These are phyloP conservation scores for Salix caprea DNA, from an alignment of 345 rosid genomes.

Conservation along the genomic window DNA sequence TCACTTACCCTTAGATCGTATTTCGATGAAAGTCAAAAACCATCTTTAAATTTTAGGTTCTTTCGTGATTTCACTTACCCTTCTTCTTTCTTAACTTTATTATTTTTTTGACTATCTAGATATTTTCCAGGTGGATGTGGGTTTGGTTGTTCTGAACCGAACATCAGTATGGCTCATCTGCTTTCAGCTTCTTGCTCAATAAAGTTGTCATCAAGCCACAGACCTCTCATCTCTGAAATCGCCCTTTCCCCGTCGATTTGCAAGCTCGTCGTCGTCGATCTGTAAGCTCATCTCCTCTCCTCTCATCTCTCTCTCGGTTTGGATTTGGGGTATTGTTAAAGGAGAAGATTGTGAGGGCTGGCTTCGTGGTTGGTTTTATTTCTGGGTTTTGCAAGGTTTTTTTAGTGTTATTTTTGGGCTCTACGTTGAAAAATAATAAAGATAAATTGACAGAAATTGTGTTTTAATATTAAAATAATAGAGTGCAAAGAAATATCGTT, in stretches of 20 bases:
- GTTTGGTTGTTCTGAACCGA: conserved; percentile 14
- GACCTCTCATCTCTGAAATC: conserved; percentile 16
- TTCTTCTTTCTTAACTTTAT: not conserved
- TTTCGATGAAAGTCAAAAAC: too few species aligned
- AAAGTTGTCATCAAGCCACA: conserved; percentile 36
- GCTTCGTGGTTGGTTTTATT: conserved; percentile 8
- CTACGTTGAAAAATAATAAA: too few species aligned
- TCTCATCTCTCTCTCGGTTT: not conserved
- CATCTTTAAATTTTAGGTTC: too few species aligned
- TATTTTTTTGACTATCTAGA: not conserved
- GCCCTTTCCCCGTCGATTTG: too few species aligned
- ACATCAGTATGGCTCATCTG: conserved; percentile 53
- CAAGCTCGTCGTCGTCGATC: too few species aligned
- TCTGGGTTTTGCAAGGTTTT: conserved; percentile 10
- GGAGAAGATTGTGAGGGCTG: conserved; percentile 6
- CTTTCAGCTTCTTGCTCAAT: conserved; percentile 57
- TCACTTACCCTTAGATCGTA: too few species aligned
- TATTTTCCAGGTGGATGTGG: conserved; percentile 44
- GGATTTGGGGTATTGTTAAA: not conserved
- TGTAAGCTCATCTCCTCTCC: too few species aligned
- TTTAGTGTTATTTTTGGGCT: conserved; percentile 18
- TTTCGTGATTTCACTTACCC: too few species aligned
- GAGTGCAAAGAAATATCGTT: too few species aligned
- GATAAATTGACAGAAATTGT: too few species aligned
- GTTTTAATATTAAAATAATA: too few species aligned